Evolutionary conservation across 1,284 basidiomycete species (phyloP).

Genomic region (Irpex rosettiformis): DNA sequence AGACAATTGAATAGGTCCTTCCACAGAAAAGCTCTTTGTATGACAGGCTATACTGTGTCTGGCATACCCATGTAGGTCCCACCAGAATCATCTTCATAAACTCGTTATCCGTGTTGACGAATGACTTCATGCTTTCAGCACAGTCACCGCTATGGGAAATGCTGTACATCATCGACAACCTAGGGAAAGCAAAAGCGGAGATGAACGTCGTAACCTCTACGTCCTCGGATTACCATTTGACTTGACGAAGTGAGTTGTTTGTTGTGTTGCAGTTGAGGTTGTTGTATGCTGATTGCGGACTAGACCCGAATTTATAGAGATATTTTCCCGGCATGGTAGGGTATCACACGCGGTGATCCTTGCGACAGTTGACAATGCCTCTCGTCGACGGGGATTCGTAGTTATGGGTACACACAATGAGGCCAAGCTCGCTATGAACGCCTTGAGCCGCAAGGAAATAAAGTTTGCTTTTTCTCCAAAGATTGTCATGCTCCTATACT

Average conservation of each 20-base stretch:
- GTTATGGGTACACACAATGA: slow-evolving; percentile 72
- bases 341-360: slow-evolving; percentile 74
- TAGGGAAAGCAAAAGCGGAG: slow-evolving; percentile 33
- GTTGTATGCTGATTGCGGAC: background rate
- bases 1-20: background rate
- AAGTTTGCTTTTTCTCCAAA: slow-evolving; percentile 40
- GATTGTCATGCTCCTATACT: background rate
- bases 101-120: slow-evolving; percentile 1
- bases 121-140: slow-evolving; percentile 28
- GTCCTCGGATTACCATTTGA: slow-evolving; percentile 77
- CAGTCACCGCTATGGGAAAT: slow-evolving; percentile 22
- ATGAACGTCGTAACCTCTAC: slow-evolving; percentile 71
- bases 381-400: slow-evolving; percentile 73
- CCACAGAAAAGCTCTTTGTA: slow-evolving; percentile 58
- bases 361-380: slow-evolving; percentile 76
- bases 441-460: slow-evolving; percentile 61
- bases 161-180: slow-evolving; percentile 19
- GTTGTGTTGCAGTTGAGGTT: background rate
- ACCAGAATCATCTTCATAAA: background rate
- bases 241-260: slow-evolving; percentile 56
- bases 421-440: slow-evolving; percentile 61
- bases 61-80: slow-evolving; percentile 50
- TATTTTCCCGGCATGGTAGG: slow-evolving; percentile 61
- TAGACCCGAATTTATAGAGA: slow-evolving; percentile 56
- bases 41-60: slow-evolving; percentile 61